phyloP scores from a whole-genome alignment of 2,329 filamentous ascomycete genomes.

The Stagonosporopsis rhizophila region DNA sequence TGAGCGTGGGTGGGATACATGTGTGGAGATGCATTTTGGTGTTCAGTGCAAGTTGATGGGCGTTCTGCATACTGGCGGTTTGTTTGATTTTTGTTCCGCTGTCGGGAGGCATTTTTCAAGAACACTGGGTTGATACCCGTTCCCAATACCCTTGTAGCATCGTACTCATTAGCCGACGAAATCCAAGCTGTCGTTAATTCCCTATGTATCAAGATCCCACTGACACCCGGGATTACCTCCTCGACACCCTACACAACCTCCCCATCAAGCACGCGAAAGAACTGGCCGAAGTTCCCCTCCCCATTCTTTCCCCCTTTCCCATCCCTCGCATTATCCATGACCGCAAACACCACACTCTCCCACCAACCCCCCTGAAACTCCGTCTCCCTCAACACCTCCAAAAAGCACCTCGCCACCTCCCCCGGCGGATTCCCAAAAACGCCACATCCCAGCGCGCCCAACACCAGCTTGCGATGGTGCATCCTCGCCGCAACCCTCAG shows the following conservation, averaged over 20 bases:
- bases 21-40: too few species aligned
- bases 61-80: too few species aligned
- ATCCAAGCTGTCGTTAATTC: too few species aligned
- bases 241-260: slow-evolving; percentile 21
- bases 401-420: slow-evolving; percentile 69
- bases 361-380: slow-evolving; percentile 73
- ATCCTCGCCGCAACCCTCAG: slow-evolving; percentile 66
- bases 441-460: slow-evolving; percentile 74
- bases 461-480: slow-evolving; percentile 65
- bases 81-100: too few species aligned
- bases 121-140: too few species aligned
- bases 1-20: not conserved
- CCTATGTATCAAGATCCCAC: too few species aligned
- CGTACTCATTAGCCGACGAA: too few species aligned
- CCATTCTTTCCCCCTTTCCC: slow-evolving; percentile 37
- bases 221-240: too few species aligned
- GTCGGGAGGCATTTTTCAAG: too few species aligned
- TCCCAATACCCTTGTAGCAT: too few species aligned
- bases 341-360: slow-evolving; percentile 70
- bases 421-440: slow-evolving; percentile 68
- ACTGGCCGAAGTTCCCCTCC: slow-evolving; percentile 61
- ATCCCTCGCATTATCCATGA: slow-evolving; percentile 53
- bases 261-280: slow-evolving; percentile 45
- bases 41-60: too few species aligned
- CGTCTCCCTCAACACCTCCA: slow-evolving; percentile 64